These are phyloP conservation scores for Tardiomyces digboiensis DNA, from an alignment of 1,139 yeast species.

Conservation along the genomic window DNA sequence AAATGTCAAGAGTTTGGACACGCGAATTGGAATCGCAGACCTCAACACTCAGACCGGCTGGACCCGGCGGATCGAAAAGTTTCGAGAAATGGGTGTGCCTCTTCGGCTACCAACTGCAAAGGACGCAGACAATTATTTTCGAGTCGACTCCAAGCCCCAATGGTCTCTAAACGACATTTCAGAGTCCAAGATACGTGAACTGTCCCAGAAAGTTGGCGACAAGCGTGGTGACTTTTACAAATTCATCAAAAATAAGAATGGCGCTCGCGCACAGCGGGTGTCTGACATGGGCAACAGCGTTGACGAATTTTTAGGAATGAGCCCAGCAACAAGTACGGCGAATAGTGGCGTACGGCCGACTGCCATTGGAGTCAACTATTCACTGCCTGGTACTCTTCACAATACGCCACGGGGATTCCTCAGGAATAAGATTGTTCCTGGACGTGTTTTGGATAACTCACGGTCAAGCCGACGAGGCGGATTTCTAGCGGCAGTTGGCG, in stretches of 20 bases:
- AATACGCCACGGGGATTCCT: slow-evolving; percentile 71
- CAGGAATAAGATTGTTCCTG: slow-evolving; percentile 53
- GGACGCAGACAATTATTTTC: background rate
- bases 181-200: background rate
- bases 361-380: slow-evolving; percentile 34
- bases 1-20: slow-evolving; percentile 42
- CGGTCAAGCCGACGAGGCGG: slow-evolving; percentile 14
- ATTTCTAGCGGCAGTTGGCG: slow-evolving; percentile 60
- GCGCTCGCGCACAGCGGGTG: background rate
- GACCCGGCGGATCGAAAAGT: slow-evolving; percentile 19
- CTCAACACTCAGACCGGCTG: slow-evolving; percentile 9
- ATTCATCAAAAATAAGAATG: background rate
- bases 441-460: slow-evolving; percentile 45
- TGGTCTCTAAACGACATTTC: background rate
- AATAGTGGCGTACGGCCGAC: slow-evolving; percentile 9
- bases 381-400: slow-evolving; percentile 57
- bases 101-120: slow-evolving; percentile 8
- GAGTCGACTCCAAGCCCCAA: background rate
- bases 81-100: slow-evolving; percentile 25
- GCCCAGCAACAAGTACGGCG: slow-evolving; percentile 10
- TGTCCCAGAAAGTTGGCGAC: background rate
- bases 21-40: slow-evolving; percentile 15
- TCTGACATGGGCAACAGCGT: slow-evolving; percentile 1
- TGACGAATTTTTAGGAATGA: slow-evolving; percentile 9
- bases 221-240: background rate